Percentiles rank a stretch among this genome's conserved stretches.
Evolutionary conservation across 2,329 filamentous ascomycete genomes (phyloP).

Genomic region (Pseudopithomyces maydicus): DNA sequence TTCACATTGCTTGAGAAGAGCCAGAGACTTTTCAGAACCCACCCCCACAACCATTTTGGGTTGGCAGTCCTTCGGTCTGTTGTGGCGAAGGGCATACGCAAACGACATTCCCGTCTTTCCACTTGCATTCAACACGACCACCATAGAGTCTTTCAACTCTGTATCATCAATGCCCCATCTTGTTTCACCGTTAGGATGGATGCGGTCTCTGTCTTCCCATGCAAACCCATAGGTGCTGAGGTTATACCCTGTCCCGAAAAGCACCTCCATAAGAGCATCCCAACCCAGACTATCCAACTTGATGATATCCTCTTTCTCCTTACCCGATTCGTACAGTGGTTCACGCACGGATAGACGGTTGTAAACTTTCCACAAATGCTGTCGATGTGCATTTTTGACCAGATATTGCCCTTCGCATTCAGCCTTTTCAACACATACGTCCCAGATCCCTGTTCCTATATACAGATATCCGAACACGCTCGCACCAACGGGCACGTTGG

Average conservation of each 20-base stretch:
- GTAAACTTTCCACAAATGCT: constrained; percentile 50
- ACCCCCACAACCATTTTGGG: constrained; percentile 24
- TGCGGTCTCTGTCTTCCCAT: constrained; percentile 17
- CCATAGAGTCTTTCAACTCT: constrained; percentile 16
- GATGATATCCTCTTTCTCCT: constrained; percentile 2
- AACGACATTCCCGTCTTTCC: constrained; percentile 30
- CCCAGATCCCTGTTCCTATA: constrained; percentile 44
- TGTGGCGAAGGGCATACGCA: constrained; percentile 20
- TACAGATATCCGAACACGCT: constrained; percentile 54
- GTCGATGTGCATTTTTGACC: constrained; percentile 46
- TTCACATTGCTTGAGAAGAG: constrained; percentile 15
- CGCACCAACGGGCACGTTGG: constrained; percentile 39
- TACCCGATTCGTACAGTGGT: constrained; percentile 13
- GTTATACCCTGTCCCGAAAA: constrained; percentile 26
- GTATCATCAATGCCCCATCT: constrained; percentile 25
- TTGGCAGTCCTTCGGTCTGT: constrained; percentile 23
- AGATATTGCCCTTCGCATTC: constrained; percentile 38
- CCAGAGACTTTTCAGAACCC: constrained; percentile 20
- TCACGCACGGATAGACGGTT: constrained; percentile 47
- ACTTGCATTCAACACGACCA: constrained; percentile 27
- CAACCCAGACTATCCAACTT: constrained; percentile 19
- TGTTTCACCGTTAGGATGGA: constrained; percentile 21
- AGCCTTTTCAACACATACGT: constrained; percentile 43
- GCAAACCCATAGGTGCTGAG: constrained; percentile 23
- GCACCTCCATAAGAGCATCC: constrained; percentile 20